These are phyloP conservation scores for Euphorbia tirucalli DNA, from an alignment of 345 rosid species.

Conservation along the genomic window DNA sequence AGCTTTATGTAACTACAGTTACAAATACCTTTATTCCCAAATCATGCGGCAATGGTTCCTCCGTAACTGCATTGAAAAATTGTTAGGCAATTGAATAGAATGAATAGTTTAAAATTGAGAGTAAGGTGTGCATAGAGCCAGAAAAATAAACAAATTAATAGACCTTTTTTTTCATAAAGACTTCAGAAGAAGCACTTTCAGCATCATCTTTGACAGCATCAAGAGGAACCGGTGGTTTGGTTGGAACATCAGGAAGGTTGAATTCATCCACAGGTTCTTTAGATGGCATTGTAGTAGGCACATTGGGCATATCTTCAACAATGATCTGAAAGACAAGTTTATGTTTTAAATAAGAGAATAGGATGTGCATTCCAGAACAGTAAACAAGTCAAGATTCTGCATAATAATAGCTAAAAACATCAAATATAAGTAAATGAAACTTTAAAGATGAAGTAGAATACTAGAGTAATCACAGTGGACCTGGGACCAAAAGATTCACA, in stretches of 20 bases:
- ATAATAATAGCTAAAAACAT: no score
- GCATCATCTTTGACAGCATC: slow-evolving; percentile 37
- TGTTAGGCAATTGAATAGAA: slow-evolving; percentile 2
- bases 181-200: slow-evolving; percentile 35
- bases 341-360: no score
- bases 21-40: neutral
- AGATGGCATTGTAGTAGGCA: no score
- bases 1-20: slow-evolving; percentile 10
- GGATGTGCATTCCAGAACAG: no score
- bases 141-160: neutral
- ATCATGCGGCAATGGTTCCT: slow-evolving; percentile 81
- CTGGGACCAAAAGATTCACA: no score
- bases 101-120: neutral
- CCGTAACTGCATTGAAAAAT: slow-evolving; percentile 52
- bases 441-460: no score
- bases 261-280: slow-evolving; percentile 46
- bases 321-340: slow-evolving; percentile 53
- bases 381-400: no score
- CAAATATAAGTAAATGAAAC: no score
- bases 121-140: slow-evolving; percentile 16
- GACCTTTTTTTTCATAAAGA: slow-evolving; percentile 59
- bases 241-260: slow-evolving; percentile 82
- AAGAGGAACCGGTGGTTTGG: slow-evolving; percentile 51
- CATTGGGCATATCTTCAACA: no score
- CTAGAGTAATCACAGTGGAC: no score